Percentiles rank a stretch among this genome's conserved stretches.
Conservation (phyloP, 208 protist genomes). For the Leishmania aethiopica region DNA sequence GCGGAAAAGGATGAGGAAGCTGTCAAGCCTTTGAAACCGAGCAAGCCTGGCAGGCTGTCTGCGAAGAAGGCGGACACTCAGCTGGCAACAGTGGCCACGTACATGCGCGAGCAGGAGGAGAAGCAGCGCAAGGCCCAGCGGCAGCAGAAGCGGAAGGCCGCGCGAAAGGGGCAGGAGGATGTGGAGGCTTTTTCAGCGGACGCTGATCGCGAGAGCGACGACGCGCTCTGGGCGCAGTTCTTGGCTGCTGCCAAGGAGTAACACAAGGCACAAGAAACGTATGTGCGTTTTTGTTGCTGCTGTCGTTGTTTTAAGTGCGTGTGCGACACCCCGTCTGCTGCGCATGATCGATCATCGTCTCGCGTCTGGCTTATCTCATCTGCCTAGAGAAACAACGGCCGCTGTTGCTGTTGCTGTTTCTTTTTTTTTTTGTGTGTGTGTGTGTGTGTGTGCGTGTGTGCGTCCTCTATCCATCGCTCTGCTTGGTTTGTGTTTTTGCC, state of each 20-base stretch:
- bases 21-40: conserved; percentile 8
- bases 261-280: background rate
- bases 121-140: conserved; percentile 51
- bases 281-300: background rate
- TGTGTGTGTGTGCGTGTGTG: too few species aligned
- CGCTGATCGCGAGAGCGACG: conserved; percentile 30
- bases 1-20: conserved; percentile 1
- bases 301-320: background rate
- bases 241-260: conserved; percentile 33
- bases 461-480: background rate
- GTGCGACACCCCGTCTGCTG: background rate
- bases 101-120: conserved; percentile 45
- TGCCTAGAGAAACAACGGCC: background rate
- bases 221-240: conserved; percentile 42
- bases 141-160: conserved; percentile 36
- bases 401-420: background rate
- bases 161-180: conserved; percentile 20
- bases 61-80: background rate
- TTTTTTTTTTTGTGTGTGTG: too few species aligned
- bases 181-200: conserved; percentile 31
- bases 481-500: background rate
- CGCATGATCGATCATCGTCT: background rate
- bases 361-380: background rate
- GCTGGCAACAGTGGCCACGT: conserved; percentile 50
- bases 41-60: background rate